phyloP scores from a whole-genome alignment of 306 rosid genomes.

The Vachellia collinsii region DNA sequence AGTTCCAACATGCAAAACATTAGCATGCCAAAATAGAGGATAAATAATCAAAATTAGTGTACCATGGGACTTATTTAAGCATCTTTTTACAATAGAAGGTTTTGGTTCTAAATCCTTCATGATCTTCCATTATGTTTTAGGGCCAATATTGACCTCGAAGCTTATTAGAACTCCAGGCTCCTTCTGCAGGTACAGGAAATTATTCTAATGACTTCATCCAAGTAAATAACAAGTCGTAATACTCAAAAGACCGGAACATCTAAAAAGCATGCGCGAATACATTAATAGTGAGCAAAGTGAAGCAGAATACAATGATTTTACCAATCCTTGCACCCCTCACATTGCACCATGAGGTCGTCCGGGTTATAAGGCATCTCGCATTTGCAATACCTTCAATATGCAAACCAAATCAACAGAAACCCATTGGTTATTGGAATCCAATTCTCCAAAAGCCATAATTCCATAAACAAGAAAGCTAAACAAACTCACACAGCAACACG shows the following conservation, averaged over 20 bases:
- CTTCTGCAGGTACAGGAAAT: not conserved
- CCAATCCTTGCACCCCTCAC: conserved; percentile 98
- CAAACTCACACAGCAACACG: conserved; percentile 89
- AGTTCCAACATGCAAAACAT: conserved; percentile 8
- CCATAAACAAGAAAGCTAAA: not conserved
- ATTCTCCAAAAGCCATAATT: conserved; percentile 30
- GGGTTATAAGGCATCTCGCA: conserved; percentile 98
- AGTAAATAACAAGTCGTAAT: conserved; percentile 14
- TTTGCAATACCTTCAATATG: conserved; percentile 79
- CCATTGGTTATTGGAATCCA: conserved; percentile 6
- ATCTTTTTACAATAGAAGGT: not conserved
- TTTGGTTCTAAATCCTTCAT: not conserved
- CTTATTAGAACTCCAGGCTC: not conserved
- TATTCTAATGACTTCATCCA: not conserved
- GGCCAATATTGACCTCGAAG: not conserved
- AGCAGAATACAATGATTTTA: conserved; percentile 45
- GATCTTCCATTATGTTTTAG: conserved; percentile 4
- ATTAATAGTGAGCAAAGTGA: conserved; percentile 31
- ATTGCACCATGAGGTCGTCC: conserved; percentile 94
- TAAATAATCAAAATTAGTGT: conserved; percentile 8
- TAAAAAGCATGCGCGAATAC: not conserved
- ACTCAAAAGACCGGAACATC: not conserved
- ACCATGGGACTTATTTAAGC: conserved; percentile 7
- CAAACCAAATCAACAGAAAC: conserved; percentile 37
- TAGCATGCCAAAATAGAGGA: conserved; percentile 32